Base-by-base conservation (phyloP, 139 green algal genomes). In the Chlorella sp. region DNA sequence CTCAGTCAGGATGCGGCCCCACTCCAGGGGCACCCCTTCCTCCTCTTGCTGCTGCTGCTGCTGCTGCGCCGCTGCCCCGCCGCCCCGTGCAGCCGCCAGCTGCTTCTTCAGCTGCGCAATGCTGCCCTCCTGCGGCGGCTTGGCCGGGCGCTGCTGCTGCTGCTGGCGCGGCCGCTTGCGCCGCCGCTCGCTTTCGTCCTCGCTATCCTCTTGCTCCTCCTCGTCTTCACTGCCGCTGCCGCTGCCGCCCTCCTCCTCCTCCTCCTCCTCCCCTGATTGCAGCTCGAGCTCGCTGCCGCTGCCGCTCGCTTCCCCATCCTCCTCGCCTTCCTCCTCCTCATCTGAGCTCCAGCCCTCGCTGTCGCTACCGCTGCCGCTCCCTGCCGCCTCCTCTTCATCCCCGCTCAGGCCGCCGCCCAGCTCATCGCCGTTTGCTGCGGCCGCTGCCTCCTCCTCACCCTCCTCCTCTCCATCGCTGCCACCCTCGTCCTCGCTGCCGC, bases 1-100 rank as follows among this genome's bases (percentile, higher is more conserved):
- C 26, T 91, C 85, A 18, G 88, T 95, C 44, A 98, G 84, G 68
- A 98, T 94, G 41, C 95, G 88, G 28, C 92, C 92, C 78, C 83
- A 92, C 76, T 98, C 94, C 34, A 95, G 88, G 2, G 87, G 92
- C 51, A 92, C 74, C 0, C n/a, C 72, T 72, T 71, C 47, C 30
- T 25, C 51, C 12, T 11, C 74, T 23, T 32, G 51, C 70, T 72
- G 69, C 1, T 23, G 39, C 56, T 47, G 64, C 74, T 72, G 56
- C 70, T 13, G 26, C 68, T 4, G 23, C 47, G 56, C 36, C 56
- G 78, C 41, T 34, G 20, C 72, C 51, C 65, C 16, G 67, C 69
- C 83, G 13, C 47, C 78, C 32, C 28, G 28, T 25, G 34, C 82
- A 30, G 63, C 82, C 5, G 85, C 51, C 74, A 90, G 80, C 73